These are phyloP conservation scores for Leishmania mexicana DNA, from an alignment of 208 protist species.

Conservation along the genomic window DNA sequence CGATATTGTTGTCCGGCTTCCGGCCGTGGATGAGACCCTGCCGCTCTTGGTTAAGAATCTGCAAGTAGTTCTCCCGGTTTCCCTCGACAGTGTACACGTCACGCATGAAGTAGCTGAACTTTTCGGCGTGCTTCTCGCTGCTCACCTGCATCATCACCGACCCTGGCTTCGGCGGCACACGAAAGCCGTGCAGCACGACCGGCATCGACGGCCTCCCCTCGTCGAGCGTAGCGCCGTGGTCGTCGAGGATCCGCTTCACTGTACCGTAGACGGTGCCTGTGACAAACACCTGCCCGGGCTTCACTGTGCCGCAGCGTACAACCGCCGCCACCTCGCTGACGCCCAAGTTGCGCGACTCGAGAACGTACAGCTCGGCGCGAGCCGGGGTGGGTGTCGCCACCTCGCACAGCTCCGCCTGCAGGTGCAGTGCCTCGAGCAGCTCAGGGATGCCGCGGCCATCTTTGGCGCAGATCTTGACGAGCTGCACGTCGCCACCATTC, in stretches of 20 bases:
- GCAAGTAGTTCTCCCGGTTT: constrained; percentile 78
- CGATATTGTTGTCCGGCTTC: constrained; percentile 89
- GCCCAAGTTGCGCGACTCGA: constrained; percentile 83
- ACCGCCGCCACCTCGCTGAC: constrained; percentile 70
- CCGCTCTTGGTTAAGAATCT: constrained; percentile 77
- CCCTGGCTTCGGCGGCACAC: constrained; percentile 80
- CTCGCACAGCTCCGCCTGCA: constrained; percentile 93
- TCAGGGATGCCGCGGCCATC: constrained; percentile 85
- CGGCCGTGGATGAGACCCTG: constrained; percentile 74
- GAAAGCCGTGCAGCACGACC: constrained; percentile 80
- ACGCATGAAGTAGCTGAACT: constrained; percentile 87
- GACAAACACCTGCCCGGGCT: constrained; percentile 71
- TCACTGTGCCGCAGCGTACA: constrained; percentile 80
- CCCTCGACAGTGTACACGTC: constrained; percentile 88
- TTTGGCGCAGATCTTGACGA: constrained; percentile 90
- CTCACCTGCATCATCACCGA: constrained; percentile 87
- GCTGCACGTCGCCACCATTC: constrained; percentile 94
- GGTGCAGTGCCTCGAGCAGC: constrained; percentile 89
- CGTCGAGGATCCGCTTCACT: constrained; percentile 73
- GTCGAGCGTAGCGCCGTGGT: constrained; percentile 57
- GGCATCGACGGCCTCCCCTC: constrained; percentile 75
- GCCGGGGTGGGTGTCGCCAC: constrained; percentile 63
- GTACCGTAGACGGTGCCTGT: constrained; percentile 76
- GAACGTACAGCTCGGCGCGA: constrained; percentile 88
- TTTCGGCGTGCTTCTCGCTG: constrained; percentile 83